Percentiles rank a stretch among this genome's conserved stretches.
Evolutionary conservation across 2,329 filamentous ascomycete species (phyloP).

Genomic region (Leptodontidium sp.): DNA sequence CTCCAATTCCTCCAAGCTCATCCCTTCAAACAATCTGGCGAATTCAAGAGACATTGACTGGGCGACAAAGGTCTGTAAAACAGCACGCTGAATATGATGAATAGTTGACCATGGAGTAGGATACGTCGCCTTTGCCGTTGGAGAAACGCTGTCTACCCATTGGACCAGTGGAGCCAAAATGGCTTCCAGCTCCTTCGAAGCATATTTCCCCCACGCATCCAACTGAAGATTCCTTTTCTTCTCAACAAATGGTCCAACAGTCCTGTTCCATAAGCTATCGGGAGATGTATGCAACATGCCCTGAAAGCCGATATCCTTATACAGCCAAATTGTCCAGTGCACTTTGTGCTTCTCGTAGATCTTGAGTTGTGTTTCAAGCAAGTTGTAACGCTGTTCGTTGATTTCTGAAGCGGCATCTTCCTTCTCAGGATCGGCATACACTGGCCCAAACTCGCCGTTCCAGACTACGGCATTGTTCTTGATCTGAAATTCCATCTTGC

Average conservation of each 20-base stretch:
- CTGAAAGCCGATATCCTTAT: too few relatives aligned
- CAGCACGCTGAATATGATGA: neutral
- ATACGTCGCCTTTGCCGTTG: neutral
- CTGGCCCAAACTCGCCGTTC: slow-evolving; percentile 61
- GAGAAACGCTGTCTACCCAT: neutral
- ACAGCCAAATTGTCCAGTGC: too few relatives aligned
- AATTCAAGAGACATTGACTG: too few relatives aligned
- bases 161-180: neutral
- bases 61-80: neutral
- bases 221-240: neutral
- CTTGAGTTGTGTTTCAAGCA: slow-evolving; percentile 56
- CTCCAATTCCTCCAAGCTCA: neutral
- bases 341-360: slow-evolving; percentile 56
- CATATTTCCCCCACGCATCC: neutral
- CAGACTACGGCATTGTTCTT: slow-evolving; percentile 53
- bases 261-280: neutral
- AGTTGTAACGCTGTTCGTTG: slow-evolving; percentile 54
- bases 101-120: neutral
- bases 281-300: neutral
- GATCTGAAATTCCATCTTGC: slow-evolving; percentile 55
- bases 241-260: neutral
- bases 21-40: neutral
- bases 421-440: slow-evolving; percentile 47
- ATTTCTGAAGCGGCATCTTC: slow-evolving; percentile 48
- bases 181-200: neutral